phyloP scores from a whole-genome alignment of 164 flowering plant species.

The grape (Vitis vinifera) region ASM3070453v1 NC_081811.1:799501-800000 shows the following conservation, averaged over 20 bases:
- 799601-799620: slow-evolving; percentile 67
- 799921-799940: slow-evolving; percentile 42
- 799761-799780: slow-evolving; percentile 32
- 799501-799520: background rate
- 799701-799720: slow-evolving; percentile 52
- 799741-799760: slow-evolving; percentile 37
- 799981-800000: background rate
- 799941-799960: slow-evolving; percentile 22
- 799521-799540: background rate
- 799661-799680: slow-evolving; percentile 89
- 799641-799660: slow-evolving; percentile 69
- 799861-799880: slow-evolving; percentile 29
- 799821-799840: slow-evolving; percentile 29
- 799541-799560: slow-evolving; percentile 54
- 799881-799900: slow-evolving; percentile 32
- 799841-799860: slow-evolving; percentile 23
- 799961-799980: background rate
- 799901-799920: slow-evolving; percentile 21
- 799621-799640: slow-evolving; percentile 81
- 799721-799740: slow-evolving; percentile 25
- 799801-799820: slow-evolving; percentile 21
- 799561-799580: slow-evolving; percentile 49
- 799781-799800: slow-evolving; percentile 29
- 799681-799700: slow-evolving; percentile 60
- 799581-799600: slow-evolving; percentile 46